Conservation (phyloP, 2,329 filamentous ascomycete species). For the Nemania serpens region DNA sequence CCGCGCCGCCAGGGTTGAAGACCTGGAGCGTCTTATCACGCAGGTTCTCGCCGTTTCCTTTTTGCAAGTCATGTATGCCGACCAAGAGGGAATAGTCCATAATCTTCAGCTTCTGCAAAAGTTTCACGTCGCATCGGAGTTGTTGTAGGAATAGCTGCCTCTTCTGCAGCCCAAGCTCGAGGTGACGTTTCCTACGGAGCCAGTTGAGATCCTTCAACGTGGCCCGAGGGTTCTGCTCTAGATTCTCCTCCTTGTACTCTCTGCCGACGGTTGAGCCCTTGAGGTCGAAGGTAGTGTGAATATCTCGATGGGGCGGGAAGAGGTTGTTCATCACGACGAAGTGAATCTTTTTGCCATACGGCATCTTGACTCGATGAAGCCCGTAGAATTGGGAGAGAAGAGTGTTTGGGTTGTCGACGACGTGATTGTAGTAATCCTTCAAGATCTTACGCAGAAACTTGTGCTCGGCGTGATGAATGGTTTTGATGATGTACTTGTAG, state of each 20-base stretch:
- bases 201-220: constrained; percentile 98
- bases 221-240: constrained; percentile 86
- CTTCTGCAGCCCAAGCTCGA: constrained; percentile 89
- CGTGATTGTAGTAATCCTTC: constrained; percentile 92
- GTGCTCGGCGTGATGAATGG: constrained; percentile 94
- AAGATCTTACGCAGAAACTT: constrained; percentile 83
- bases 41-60: constrained; percentile 94
- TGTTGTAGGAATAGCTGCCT: constrained; percentile 88
- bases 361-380: constrained; percentile 95
- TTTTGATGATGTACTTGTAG: constrained; percentile 99
- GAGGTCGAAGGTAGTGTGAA: constrained; percentile 94
- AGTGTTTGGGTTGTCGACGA: constrained; percentile 92
- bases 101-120: constrained; percentile 87
- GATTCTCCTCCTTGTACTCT: constrained; percentile 85
- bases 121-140: constrained; percentile 81
- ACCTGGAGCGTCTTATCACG: constrained; percentile 88
- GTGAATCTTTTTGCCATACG: constrained; percentile 96
- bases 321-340: constrained; percentile 99
- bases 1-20: constrained; percentile 84
- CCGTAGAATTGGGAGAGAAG: constrained; percentile 98
- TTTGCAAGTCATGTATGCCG: constrained; percentile 87
- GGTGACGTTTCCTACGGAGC: constrained; percentile 80
- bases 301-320: constrained; percentile 95
- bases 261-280: constrained; percentile 96
- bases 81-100: constrained; percentile 99